Conservation (phyloP, 1,284 basidiomycete genomes). For the Rhodotorula sp. region DNA sequence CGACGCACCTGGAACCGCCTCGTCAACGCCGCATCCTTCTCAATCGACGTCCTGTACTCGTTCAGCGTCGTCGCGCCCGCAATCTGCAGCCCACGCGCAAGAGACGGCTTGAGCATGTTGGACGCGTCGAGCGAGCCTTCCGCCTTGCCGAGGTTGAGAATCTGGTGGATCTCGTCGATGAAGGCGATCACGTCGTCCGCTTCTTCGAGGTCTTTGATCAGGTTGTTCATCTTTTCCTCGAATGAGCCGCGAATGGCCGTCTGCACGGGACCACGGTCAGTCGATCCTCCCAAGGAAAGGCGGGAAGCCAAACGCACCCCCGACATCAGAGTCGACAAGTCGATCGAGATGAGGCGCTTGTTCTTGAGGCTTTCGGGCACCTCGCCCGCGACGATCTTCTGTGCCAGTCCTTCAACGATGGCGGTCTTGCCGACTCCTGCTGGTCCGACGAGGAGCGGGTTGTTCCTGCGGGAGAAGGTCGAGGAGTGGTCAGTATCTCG, state of each 20-base stretch:
- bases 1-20: constrained; percentile 64
- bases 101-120: constrained; percentile 84
- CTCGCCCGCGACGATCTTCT: constrained; percentile 81
- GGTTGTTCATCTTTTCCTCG: constrained; percentile 84
- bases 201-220: constrained; percentile 78
- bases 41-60: constrained; percentile 87
- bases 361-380: constrained; percentile 86
- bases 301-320: not conserved
- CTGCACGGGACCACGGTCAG: constrained; percentile 61
- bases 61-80: constrained; percentile 52
- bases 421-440: constrained; percentile 80
- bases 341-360: constrained; percentile 65
- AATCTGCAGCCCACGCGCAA: constrained; percentile 47
- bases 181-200: constrained; percentile 56
- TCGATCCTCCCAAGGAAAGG: constrained; percentile 65
- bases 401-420: constrained; percentile 85
- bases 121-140: constrained; percentile 89
- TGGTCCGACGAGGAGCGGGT: constrained; percentile 23
- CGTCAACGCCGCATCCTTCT: constrained; percentile 86
- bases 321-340: constrained; percentile 18
- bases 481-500: not conserved
- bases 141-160: constrained; percentile 83
- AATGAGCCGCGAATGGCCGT: constrained; percentile 87
- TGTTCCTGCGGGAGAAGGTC: constrained; percentile 13
- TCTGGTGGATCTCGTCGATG: constrained; percentile 66